A percentile compares a stretch with the other conserved stretches of the same genome.
These are phyloP conservation scores for Didymella segeticola DNA, from an alignment of 2,329 filamentous ascomycete species.

Conservation along the genomic window DNA sequence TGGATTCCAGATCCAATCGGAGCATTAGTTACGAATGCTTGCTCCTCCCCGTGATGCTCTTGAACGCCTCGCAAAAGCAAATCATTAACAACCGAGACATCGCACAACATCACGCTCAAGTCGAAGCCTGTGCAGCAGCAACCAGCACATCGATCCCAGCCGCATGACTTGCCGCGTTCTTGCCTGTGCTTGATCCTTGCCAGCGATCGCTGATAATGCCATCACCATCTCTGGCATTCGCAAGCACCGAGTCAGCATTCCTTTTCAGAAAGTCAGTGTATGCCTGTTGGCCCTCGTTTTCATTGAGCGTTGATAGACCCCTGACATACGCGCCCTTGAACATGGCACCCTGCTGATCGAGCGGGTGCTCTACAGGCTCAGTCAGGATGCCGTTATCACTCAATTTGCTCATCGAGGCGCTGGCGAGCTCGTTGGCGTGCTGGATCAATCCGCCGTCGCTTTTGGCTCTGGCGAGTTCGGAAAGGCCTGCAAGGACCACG, in stretches of 20 bases:
- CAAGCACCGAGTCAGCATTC: slow-evolving; percentile 45
- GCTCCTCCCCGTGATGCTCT: neutral
- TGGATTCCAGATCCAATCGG: neutral
- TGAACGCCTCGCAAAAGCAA: slow-evolving; percentile 5
- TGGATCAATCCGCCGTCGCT: slow-evolving; percentile 34
- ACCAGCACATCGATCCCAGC: slow-evolving; percentile 70
- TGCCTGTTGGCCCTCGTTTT: slow-evolving; percentile 29
- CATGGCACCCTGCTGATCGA: slow-evolving; percentile 39
- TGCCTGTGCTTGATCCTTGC: slow-evolving; percentile 62
- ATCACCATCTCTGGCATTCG: slow-evolving; percentile 39
- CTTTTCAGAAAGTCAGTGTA: slow-evolving; percentile 40
- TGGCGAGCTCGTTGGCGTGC: slow-evolving; percentile 38
- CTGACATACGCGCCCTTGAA: slow-evolving; percentile 50
- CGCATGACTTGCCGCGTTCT: slow-evolving; percentile 65
- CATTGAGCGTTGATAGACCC: slow-evolving; percentile 40
- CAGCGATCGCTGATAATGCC: slow-evolving; percentile 64
- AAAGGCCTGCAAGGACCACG: slow-evolving; percentile 62
- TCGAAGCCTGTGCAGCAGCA: slow-evolving; percentile 47
- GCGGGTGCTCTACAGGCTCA: slow-evolving; percentile 30
- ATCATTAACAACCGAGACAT: neutral
- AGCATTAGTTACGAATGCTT: neutral
- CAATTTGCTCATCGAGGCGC: slow-evolving; percentile 34
- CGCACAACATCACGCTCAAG: neutral
- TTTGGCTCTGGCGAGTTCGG: slow-evolving; percentile 59
- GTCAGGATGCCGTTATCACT: slow-evolving; percentile 42